Evolutionary conservation across 129 eudicot species (phyloP).

Genomic region (Logfia minima): DNA sequence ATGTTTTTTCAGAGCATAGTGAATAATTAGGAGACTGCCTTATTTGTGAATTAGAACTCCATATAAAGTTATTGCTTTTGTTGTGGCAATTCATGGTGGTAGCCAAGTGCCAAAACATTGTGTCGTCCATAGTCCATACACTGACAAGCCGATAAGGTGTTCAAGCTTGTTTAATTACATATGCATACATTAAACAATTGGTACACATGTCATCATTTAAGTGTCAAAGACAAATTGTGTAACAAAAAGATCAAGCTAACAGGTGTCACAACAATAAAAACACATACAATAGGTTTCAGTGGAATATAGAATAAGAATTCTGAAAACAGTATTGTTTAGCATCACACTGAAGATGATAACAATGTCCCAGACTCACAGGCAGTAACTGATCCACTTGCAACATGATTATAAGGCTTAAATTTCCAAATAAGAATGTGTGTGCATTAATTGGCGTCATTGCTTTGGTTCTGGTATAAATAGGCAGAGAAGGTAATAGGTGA

Average conservation of each 20-base stretch:
- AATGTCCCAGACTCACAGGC: neutral
- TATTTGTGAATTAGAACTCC: neutral
- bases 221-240: too few species aligned
- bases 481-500: neutral
- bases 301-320: too few species aligned
- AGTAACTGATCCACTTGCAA: neutral
- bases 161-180: neutral
- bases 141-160: neutral
- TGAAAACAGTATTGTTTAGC: neutral
- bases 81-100: neutral
- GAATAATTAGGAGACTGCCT: too few species aligned
- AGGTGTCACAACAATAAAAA: too few species aligned
- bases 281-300: too few species aligned
- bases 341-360: neutral
- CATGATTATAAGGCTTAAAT: neutral
- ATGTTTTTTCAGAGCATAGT: too few species aligned
- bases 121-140: neutral
- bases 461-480: conserved; percentile 5
- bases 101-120: neutral
- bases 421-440: neutral
- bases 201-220: neutral
- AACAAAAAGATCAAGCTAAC: too few species aligned
- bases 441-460: neutral
- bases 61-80: neutral
- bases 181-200: neutral